Conservation (phyloP, 2,329 filamentous ascomycete genomes). For the Keithomyces neogunnii region DNA sequence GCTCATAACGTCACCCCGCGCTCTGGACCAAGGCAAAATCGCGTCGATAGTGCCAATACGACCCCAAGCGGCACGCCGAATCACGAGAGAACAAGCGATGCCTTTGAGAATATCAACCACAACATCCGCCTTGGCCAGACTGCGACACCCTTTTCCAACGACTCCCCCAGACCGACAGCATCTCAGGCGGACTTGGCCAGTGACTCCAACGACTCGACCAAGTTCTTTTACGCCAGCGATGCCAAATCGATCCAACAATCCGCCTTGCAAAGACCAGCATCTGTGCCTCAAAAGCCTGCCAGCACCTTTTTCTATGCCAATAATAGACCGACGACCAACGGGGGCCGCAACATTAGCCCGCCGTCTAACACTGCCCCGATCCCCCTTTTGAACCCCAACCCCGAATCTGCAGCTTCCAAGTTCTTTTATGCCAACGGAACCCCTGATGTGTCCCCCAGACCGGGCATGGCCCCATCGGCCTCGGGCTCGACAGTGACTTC, state of each 20-base stretch:
- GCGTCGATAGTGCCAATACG: slow-evolving; percentile 58
- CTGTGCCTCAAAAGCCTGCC: slow-evolving; percentile 36
- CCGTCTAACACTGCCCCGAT: slow-evolving; percentile 21
- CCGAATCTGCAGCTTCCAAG: slow-evolving; percentile 43
- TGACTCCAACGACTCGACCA: slow-evolving; percentile 29
- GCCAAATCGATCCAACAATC: slow-evolving; percentile 39
- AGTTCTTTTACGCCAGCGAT: slow-evolving; percentile 92
- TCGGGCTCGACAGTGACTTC: slow-evolving; percentile 39
- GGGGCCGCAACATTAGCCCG: slow-evolving; percentile 24
- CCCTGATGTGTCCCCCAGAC: slow-evolving; percentile 35
- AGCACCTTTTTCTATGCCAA: slow-evolving; percentile 50
- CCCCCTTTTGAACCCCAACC: slow-evolving; percentile 24
- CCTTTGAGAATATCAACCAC: slow-evolving; percentile 28
- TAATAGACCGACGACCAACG: slow-evolving; percentile 30
- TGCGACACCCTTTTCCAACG: slow-evolving; percentile 23
- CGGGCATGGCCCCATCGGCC: slow-evolving; percentile 25
- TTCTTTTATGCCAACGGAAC: slow-evolving; percentile 70
- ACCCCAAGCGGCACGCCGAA: slow-evolving; percentile 58
- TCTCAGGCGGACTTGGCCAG: slow-evolving; percentile 18
- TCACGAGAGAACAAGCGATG: slow-evolving; percentile 30
- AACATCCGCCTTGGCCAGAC: slow-evolving; percentile 18
- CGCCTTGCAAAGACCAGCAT: slow-evolving; percentile 28
- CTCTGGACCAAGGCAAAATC: slow-evolving; percentile 63
- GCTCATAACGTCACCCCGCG: slow-evolving; percentile 64
- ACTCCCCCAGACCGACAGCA: slow-evolving; percentile 16